These are phyloP conservation scores for Erysimum cheiranthoides DNA, from an alignment of 345 rosid genomes.

Conservation along the genomic window DNA sequence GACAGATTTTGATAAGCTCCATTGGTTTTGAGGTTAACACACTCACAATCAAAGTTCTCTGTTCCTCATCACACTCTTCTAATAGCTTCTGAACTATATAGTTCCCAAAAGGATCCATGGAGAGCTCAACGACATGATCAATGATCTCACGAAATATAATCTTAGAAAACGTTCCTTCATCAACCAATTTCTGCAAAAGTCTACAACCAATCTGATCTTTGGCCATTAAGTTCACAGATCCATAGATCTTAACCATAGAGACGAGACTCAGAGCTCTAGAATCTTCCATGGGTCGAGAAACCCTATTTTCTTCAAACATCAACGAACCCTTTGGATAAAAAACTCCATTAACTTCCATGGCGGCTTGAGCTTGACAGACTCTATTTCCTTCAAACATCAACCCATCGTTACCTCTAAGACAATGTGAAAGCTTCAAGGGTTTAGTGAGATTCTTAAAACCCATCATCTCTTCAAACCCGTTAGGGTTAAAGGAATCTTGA, in stretches of 20 bases:
- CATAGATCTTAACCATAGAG: conserved; percentile 50
- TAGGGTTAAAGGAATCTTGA: conserved; percentile 40
- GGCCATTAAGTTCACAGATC: conserved; percentile 57
- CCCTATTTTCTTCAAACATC: no score
- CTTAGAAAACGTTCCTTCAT: conserved; percentile 51
- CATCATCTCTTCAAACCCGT: conserved; percentile 47
- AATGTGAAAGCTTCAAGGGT: conserved; percentile 40
- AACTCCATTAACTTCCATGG: conserved; percentile 33
- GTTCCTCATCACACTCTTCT: conserved; percentile 56
- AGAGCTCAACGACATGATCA: conserved; percentile 53
- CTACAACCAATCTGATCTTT: conserved; percentile 64
- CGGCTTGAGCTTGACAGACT: conserved; percentile 34
- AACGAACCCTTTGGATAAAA: conserved; percentile 42
- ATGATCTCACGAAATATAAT: conserved; percentile 49
- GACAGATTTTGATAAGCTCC: conserved; percentile 54
- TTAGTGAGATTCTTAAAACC: conserved; percentile 38
- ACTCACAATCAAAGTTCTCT: conserved; percentile 50
- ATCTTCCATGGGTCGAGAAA: no score
- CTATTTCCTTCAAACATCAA: conserved; percentile 43
- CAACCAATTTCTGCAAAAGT: conserved; percentile 57
- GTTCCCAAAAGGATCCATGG: conserved; percentile 69
- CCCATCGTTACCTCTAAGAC: conserved; percentile 16
- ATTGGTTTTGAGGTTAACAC: conserved; percentile 49
- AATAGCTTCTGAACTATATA: conserved; percentile 64
- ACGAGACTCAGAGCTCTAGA: conserved; percentile 22